Conservation (phyloP, 2,329 filamentous ascomycete species). For the Canariomyces notabilis region DNA sequence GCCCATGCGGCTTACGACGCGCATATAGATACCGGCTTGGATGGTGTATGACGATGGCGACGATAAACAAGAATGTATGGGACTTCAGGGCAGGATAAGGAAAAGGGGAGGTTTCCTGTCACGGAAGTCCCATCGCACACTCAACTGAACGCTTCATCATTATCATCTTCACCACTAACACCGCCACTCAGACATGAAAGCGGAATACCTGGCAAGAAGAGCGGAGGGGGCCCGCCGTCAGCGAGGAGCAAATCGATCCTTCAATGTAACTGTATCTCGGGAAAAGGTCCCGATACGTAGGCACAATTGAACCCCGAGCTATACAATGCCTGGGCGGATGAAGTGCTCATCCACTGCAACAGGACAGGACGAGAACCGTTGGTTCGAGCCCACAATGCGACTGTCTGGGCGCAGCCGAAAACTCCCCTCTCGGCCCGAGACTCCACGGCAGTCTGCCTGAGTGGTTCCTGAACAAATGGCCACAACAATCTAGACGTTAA, state of each 20-base stretch:
- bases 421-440: slow-evolving; percentile 7
- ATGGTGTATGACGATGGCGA: no score
- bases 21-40: no score
- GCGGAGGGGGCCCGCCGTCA: background rate
- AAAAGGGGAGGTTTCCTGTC: background rate
- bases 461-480: background rate
- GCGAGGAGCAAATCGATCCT: slow-evolving; percentile 12
- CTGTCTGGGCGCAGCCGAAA: background rate
- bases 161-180: background rate
- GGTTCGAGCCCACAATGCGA: no score
- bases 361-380: no score
- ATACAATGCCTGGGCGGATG: background rate
- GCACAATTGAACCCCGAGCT: background rate
- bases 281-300: background rate
- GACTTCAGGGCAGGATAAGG: background rate
- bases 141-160: background rate
- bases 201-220: background rate
- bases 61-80: no score
- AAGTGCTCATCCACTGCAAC: no score
- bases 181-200: background rate
- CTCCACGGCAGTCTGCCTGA: background rate
- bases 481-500: background rate
- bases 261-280: slow-evolving; percentile 2
- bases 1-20: no score
- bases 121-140: background rate